Evolutionary conservation across 1,139 yeast species (phyloP), one percentile per base, ranked within the genome.

Genomic region (Zygoascus hellenicus): DNA sequence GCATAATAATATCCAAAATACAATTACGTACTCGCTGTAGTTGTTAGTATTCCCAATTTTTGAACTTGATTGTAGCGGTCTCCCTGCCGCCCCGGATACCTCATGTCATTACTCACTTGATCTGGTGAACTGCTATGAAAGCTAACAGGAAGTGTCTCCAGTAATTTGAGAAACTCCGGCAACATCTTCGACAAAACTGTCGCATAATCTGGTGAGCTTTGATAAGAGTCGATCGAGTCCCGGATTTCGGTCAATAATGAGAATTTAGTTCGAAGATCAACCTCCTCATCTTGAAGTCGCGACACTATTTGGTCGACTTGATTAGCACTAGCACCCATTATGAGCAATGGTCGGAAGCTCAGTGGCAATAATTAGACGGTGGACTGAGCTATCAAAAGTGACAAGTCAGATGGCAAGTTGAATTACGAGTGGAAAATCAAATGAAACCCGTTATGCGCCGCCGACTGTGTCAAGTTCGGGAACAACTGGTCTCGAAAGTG

Each of bases 151-250:
- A 84, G 83, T 3, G 74, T 70, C 44, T 81, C 75, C 54, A 92
- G 69, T 45, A 81, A 75, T 32, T 57, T 56, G 37, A 58, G 41
- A 22, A 65, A 56, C 43, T 58, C 67, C 9, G 69, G 69, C 40
- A 65, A 47, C 38, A 63, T 49, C 50, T 59, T 59, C 10, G 60
- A 45, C 15, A 64, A 55, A 46, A 63, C 65, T 41, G 49, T 58
- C 52, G 83, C 90, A 63, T 87, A 86, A 58, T 88, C 96, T 14
- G 80, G 75, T 3, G 86, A 79, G 13, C 89, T 85, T 57, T 84
- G 84, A 66, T 85, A 84, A 1, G 87, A 76, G 61, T 90, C 97
- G 43, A 89, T 75, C 64, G 87, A 78, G 64, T 90, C 97, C 54
- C 94, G 77, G 43, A 90, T 70, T 64, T 92, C 97, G 13, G 89